Base-by-base conservation (phyloP, 495 filamentous ascomycete species). In the Bacidia gigantensis region DNA sequence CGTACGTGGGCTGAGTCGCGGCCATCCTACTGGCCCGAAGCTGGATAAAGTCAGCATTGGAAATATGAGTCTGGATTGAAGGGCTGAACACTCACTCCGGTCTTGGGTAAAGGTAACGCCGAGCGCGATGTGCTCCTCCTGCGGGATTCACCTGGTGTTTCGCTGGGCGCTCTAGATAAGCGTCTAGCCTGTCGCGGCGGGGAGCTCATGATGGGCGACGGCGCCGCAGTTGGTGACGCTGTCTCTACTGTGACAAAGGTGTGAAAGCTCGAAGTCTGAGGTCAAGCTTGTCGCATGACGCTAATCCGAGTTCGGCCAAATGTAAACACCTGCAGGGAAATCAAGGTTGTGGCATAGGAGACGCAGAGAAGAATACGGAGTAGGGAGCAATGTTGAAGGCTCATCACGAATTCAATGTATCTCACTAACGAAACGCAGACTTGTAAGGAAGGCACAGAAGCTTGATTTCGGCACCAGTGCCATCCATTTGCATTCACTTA, bases 1-100 rank as follows among this genome's bases (percentile, higher is more conserved):
- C 80, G 53, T 78, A 82, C 2, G 73, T 72, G 1, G 82, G 78
- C 50, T 82, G 80, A 2, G 69, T 75, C 22, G 64, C 69, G 12
- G 67, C 53, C 9, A 56, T 60, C 23, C 63, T 47, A 39, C 46
- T 60, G 11, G 59, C 56, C 25, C 60, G 43, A 18, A 47, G 22
- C 24, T 14, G 18, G 52, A 25, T 45, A 32, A 38, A 10, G 26
- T 20, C 26, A 53, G 11, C 23, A n/a, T 40, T n/a, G 18, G 3
- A 5, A 7, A 35, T 35, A 14, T 35, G 29, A 35, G 32, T 39
- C 32, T n/a, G 18, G 11, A 38, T 3, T 11, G 25, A 35, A 26
- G n/a, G 45, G n/a, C n/a, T n/a, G n/a, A n/a, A 35, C 5, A 47
- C 56, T 55, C 51, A 60, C 61, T 35, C 62, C 62, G 26, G 60